Evolutionary conservation across 1,284 basidiomycete species (phyloP), one percentile per base, ranked within the genome.

Genomic region (Leccinum huronense): DNA sequence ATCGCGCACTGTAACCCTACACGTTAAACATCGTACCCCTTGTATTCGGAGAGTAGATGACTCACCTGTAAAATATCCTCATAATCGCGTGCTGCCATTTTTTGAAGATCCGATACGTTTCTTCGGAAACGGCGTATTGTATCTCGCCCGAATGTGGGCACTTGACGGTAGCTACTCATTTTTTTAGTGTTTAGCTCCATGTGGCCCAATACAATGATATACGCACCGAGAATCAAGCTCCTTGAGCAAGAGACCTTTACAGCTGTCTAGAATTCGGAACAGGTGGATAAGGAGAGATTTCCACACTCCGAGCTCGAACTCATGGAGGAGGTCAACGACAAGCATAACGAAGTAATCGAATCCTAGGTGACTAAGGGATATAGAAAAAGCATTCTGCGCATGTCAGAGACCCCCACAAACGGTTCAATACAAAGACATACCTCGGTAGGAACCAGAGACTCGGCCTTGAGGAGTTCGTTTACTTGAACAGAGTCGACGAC

Each of bases 31-130:
- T 14, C 16, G 38, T 48, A n/a, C 6, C 45, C 14, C 16, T 48
- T 48, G 16, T 19, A 7, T 53, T 23, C 19, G 6, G 19, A 53
- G 51, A 53, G 51, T 53, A 27, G 11, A 53, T 13, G 51, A 27
- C 11, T 27, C 11, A 53, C 51, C 51, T 53, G 51, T 27, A 53
- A 53, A 27, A 53, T 53, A 53, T 53, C 51, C 13, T 53, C 51
- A 27, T 53, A 53, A 53, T 53, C 51, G n/a, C 23, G 51, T 53
- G 51, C 51, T 27, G 51, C 51, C 51, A 53, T 53, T 30, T 53
- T 19, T 27, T 53, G 9, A 5, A 53, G 51, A 27, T 53, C 51
- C n/a, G 23, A 53, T 11, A 53, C 23, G 13, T 53, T 53, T 53
- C 23, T 53, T 10, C 23, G 23, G 51, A 53, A 53, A 53, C 19